phyloP scores from a whole-genome alignment of 768 basidiomycete genomes.

The Fomitopsis pulvina region DNA sequence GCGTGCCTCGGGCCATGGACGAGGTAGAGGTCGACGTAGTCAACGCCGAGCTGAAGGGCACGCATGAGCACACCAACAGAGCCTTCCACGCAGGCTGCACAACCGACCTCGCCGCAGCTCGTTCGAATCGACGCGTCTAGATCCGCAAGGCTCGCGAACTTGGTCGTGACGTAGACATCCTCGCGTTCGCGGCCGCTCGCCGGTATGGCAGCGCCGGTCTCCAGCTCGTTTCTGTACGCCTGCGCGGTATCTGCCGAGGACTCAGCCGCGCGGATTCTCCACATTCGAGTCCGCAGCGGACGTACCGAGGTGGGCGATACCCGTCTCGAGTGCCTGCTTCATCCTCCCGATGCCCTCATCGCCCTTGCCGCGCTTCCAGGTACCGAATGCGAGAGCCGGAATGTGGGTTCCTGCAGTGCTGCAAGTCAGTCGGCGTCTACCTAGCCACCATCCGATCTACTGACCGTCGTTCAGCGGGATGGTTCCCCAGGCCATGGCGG shows the following conservation, averaged over 20 bases:
- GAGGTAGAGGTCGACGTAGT: constrained; percentile 66
- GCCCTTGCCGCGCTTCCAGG: constrained; percentile 56
- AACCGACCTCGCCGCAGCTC: constrained; percentile 47
- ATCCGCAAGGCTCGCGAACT: constrained; percentile 47
- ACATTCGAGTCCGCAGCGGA: not conserved
- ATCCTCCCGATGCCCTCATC: constrained; percentile 45
- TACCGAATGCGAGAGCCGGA: constrained; percentile 56
- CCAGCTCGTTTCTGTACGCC: constrained; percentile 49
- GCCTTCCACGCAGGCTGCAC: not conserved
- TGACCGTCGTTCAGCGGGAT: constrained; percentile 56
- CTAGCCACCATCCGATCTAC: constrained; percentile 6
- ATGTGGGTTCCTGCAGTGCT: constrained; percentile 32
- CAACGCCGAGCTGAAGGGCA: constrained; percentile 45
- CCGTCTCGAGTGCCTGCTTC: constrained; percentile 53
- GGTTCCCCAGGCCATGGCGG: constrained; percentile 58
- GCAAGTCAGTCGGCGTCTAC: not conserved
- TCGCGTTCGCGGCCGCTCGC: constrained; percentile 49
- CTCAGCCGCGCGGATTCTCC: not conserved
- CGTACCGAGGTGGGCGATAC: constrained; percentile 59
- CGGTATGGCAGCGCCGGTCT: constrained; percentile 41
- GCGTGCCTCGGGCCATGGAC: constrained; percentile 54
- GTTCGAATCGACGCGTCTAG: constrained; percentile 49
- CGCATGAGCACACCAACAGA: not conserved
- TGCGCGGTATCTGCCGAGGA: constrained; percentile 50
- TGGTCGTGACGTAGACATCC: constrained; percentile 61